Evolutionary conservation across 2,329 filamentous ascomycete genomes (phyloP).

Genomic region (Fusarium verrucosum): DNA sequence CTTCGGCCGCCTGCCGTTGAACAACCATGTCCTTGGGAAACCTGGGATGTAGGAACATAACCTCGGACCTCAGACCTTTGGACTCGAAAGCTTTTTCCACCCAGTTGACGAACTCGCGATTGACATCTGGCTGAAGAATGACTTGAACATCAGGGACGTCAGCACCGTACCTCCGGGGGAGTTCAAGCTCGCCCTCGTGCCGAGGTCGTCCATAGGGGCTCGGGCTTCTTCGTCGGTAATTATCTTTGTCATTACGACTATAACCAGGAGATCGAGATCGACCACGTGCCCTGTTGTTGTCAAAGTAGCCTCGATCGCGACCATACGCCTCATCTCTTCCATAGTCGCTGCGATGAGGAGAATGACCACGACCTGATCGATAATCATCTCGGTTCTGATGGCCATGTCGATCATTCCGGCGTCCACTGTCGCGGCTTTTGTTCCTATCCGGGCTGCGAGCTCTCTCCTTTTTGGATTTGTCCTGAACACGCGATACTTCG

Average conservation of each 20-base stretch:
- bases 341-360: constrained; percentile 64
- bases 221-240: constrained; percentile 74
- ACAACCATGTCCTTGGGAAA: constrained; percentile 83
- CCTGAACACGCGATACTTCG: constrained; percentile 88
- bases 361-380: constrained; percentile 68
- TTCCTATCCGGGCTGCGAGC: constrained; percentile 65
- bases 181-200: constrained; percentile 67
- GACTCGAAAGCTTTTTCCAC: constrained; percentile 79
- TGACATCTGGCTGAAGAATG: constrained; percentile 80
- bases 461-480: constrained; percentile 72
- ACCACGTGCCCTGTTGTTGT: constrained; percentile 59
- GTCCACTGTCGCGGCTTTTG: constrained; percentile 61
- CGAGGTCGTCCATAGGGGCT: constrained; percentile 67
- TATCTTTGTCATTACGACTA: constrained; percentile 55
- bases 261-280: constrained; percentile 74
- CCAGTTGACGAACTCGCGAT: constrained; percentile 82
- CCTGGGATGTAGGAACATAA: constrained; percentile 80
- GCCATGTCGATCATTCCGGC: constrained; percentile 58
- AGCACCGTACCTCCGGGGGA: constrained; percentile 76
- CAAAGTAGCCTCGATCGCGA: constrained; percentile 56
- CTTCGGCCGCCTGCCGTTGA: constrained; percentile 85
- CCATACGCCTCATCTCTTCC: constrained; percentile 70
- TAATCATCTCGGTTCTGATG: constrained; percentile 69
- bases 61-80: constrained; percentile 77
- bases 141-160: constrained; percentile 92